phyloP scores from a whole-genome alignment of 371 early-diverging fungal species.

The Mucor ambiguus region DNA sequence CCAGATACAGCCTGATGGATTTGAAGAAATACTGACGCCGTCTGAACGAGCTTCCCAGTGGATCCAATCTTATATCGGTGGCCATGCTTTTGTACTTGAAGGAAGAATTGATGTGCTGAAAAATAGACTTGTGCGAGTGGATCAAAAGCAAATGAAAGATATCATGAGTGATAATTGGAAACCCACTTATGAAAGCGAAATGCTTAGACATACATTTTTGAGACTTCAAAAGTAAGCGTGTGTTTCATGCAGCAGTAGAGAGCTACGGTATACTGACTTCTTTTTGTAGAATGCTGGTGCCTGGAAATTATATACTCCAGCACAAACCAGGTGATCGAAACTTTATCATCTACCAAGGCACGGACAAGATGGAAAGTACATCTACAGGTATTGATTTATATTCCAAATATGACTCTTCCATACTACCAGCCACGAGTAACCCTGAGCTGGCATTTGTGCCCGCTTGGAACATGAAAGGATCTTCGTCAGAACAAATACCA shows the following conservation, averaged over 20 bases:
- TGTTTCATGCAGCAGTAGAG: background rate
- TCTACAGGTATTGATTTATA: background rate
- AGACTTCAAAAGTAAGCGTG: slow-evolving; percentile 17
- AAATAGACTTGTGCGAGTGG: slow-evolving; percentile 16
- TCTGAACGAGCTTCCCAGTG: slow-evolving; percentile 24
- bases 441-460: background rate
- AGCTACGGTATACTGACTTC: background rate
- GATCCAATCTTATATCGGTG: slow-evolving; percentile 30
- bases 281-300: slow-evolving; percentile 7
- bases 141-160: slow-evolving; percentile 25
- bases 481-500: slow-evolving; percentile 4
- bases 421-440: background rate
- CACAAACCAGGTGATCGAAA: slow-evolving; percentile 5
- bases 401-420: background rate
- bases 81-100: slow-evolving; percentile 24
- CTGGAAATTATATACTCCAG: slow-evolving; percentile 19
- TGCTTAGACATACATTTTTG: slow-evolving; percentile 13
- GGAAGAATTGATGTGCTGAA: slow-evolving; percentile 25
- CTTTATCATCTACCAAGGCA: slow-evolving; percentile 5
- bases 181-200: slow-evolving; percentile 19
- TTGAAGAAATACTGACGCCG: slow-evolving; percentile 19
- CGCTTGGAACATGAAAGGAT: background rate
- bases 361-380: background rate
- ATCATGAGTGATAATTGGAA: slow-evolving; percentile 32
- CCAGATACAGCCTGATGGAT: slow-evolving; percentile 7